Conservation (phyloP, 2,329 filamentous ascomycete species). For the Karstenula rhodostoma region DNA sequence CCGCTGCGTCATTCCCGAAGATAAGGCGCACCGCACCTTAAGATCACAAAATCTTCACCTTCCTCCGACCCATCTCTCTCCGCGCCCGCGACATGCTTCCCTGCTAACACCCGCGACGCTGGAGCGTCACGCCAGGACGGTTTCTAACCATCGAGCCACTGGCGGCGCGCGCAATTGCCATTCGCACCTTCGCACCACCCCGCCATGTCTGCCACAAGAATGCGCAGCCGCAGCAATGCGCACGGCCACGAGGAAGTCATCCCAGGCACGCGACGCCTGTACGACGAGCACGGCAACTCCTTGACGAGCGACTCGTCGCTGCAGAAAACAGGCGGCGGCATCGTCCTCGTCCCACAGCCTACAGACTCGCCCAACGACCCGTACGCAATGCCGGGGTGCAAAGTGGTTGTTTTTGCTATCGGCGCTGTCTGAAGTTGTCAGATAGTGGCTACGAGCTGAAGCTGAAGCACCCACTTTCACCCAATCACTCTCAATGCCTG, state of each 20-base stretch:
- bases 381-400: no score
- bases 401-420: no score
- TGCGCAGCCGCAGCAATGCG: conserved; percentile 21
- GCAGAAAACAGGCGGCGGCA: conserved; percentile 41
- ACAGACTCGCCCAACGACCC: conserved; percentile 59
- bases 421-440: no score
- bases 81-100: conserved; percentile 26
- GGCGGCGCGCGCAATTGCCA: not conserved
- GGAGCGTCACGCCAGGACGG: conserved; percentile 20
- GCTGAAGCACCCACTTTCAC: no score
- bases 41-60: conserved; percentile 5
- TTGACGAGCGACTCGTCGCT: conserved; percentile 38
- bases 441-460: no score
- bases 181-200: not conserved
- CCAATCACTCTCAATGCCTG: no score
- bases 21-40: conserved; percentile 1
- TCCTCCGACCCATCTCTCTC: not conserved
- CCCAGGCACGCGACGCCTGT: conserved; percentile 29
- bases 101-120: conserved; percentile 30
- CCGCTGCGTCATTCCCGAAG: conserved; percentile 8
- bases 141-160: not conserved
- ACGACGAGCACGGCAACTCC: conserved; percentile 32
- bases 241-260: conserved; percentile 26
- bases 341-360: conserved; percentile 61
- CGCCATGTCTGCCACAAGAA: conserved; percentile 13